phyloP scores from a whole-genome alignment of 352 stramenopile genomes.

The Pythium angustatum region DNA sequence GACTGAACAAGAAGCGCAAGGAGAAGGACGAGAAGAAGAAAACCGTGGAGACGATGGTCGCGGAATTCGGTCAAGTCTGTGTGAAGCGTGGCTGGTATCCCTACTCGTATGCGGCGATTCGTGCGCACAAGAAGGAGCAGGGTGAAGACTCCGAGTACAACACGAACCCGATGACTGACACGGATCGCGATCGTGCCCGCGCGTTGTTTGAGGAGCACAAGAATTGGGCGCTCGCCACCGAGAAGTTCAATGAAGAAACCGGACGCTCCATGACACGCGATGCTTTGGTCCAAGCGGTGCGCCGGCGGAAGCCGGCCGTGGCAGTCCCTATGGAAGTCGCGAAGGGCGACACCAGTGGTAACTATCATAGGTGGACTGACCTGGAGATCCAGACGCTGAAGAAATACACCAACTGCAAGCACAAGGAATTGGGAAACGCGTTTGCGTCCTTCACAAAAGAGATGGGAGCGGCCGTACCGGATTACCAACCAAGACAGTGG shows the following conservation, averaged over 20 bases:
- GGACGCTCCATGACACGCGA: background rate
- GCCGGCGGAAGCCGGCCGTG: background rate
- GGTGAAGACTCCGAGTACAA: background rate
- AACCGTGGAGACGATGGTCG: background rate
- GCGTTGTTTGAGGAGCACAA: background rate
- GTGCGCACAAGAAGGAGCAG: background rate
- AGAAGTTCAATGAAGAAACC: slow-evolving; percentile 6
- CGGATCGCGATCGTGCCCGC: background rate
- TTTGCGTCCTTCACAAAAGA: background rate
- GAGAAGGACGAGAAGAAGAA: background rate
- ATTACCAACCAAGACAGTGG: background rate
- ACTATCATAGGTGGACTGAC: background rate
- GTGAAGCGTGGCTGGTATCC: background rate
- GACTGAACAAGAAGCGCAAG: background rate
- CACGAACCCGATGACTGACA: background rate
- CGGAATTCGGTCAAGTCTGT: background rate
- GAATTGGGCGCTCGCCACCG: background rate
- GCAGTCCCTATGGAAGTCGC: background rate
- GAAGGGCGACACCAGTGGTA: background rate
- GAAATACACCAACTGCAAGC: background rate
- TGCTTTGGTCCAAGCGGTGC: background rate
- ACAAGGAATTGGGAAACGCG: background rate
- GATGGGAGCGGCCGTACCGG: background rate
- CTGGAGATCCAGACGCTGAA: slow-evolving; percentile 1
- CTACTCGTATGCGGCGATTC: background rate